phyloP scores from a whole-genome alignment of 176 grass and related monocot species.

The Juncus effusus region DNA sequence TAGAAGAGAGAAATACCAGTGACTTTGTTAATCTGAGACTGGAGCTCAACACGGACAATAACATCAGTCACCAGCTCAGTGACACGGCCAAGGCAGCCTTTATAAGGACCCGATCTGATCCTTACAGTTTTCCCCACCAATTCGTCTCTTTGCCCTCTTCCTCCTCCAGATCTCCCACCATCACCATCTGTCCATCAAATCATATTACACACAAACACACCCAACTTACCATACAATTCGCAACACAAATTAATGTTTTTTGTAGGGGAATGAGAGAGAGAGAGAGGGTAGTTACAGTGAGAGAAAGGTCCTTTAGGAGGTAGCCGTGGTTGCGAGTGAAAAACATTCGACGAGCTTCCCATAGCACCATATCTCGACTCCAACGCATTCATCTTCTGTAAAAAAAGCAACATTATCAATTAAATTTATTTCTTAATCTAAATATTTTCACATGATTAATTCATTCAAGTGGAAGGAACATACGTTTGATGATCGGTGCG shows the following conservation, averaged over 20 bases:
- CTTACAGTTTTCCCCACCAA: slow-evolving; percentile 72
- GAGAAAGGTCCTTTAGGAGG: slow-evolving; percentile 64
- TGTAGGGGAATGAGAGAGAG: not conserved
- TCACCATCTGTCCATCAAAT: slow-evolving; percentile 26
- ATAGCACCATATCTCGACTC: slow-evolving; percentile 56
- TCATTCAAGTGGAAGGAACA: not conserved
- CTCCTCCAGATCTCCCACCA: slow-evolving; percentile 64
- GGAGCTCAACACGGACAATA: slow-evolving; percentile 73
- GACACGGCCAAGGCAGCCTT: slow-evolving; percentile 82
- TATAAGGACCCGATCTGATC: slow-evolving; percentile 77
- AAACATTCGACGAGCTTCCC: slow-evolving; percentile 43
- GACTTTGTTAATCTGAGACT: slow-evolving; percentile 82
- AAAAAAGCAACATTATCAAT: slow-evolving; percentile 19
- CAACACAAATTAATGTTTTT: not conserved
- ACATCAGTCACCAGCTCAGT: slow-evolving; percentile 52
- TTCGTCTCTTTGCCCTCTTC: slow-evolving; percentile 49
- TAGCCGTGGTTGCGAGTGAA: slow-evolving; percentile 57
- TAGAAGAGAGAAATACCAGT: slow-evolving; percentile 41
- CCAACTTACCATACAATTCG: not conserved
- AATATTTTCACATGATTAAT: too few relatives aligned
- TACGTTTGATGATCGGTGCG: not conserved
- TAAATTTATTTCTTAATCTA: not conserved
- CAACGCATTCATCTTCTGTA: slow-evolving; percentile 48
- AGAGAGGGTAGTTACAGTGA: slow-evolving; percentile 42
- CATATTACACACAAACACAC: too few relatives aligned